Evolutionary conservation across 805 yeast species (phyloP).

Genomic region (Ogataea nitratoaversa): DNA sequence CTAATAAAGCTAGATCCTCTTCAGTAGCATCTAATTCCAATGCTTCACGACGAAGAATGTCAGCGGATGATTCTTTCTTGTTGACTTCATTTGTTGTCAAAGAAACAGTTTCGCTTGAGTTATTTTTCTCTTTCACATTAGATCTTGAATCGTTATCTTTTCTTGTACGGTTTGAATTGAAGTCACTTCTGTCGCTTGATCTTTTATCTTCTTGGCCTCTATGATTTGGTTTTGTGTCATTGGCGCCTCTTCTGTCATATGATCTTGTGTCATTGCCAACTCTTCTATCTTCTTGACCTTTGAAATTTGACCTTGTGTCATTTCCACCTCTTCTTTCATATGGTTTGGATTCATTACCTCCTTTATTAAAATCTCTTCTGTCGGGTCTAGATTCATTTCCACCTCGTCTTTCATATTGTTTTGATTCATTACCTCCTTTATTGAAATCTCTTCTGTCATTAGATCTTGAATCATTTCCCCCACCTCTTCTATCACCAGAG

Average conservation of each 20-base stretch:
- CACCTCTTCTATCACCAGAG: constrained; percentile 10
- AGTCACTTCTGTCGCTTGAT: background rate
- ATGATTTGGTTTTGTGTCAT: constrained; percentile 2
- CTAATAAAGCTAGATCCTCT: constrained; percentile 66
- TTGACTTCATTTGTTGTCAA: too few species aligned
- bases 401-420: too few species aligned
- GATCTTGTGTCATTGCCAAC: constrained; percentile 5
- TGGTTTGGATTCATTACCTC: too few species aligned
- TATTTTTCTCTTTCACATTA: background rate
- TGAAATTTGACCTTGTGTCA: constrained; percentile 5
- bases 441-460: background rate
- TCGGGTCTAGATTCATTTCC: background rate
- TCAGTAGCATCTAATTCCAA: constrained; percentile 81
- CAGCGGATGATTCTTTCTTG: constrained; percentile 16
- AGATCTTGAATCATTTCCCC: background rate
- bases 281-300: constrained; percentile 6
- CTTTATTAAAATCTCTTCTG: too few species aligned
- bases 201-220: background rate
- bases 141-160: background rate
- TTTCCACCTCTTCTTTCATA: constrained; percentile 5
- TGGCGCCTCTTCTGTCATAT: constrained; percentile 9
- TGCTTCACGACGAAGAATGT: constrained; percentile 64
- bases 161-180: background rate
- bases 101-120: too few species aligned
- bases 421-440: too few species aligned